These are phyloP conservation scores for Allomyces arbusculus DNA, from an alignment of 192 early-diverging fungal species.

Conservation along the genomic window DNA sequence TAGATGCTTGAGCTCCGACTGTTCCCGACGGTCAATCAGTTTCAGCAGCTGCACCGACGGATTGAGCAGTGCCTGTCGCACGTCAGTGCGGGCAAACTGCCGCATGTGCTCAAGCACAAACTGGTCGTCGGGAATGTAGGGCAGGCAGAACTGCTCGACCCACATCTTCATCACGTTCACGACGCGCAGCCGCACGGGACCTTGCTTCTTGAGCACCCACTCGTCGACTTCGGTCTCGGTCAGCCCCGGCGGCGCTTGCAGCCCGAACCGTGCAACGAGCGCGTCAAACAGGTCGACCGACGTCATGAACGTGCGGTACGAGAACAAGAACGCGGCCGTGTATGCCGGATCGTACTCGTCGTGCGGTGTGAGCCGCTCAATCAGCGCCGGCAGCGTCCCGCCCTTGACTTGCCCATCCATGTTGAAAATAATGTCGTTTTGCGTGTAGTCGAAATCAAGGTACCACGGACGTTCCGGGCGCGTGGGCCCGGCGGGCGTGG, in stretches of 20 bases:
- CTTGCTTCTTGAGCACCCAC: conserved; percentile 73
- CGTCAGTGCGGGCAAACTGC: conserved; percentile 51
- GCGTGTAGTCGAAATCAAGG: conserved; percentile 30
- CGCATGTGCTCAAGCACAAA: conserved; percentile 44
- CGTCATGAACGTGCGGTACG: conserved; percentile 80
- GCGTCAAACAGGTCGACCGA: conserved; percentile 54
- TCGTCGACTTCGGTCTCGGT: conserved; percentile 34
- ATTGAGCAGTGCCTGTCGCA: conserved; percentile 46
- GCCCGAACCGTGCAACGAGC: conserved; percentile 55
- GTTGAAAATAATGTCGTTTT: conserved; percentile 36
- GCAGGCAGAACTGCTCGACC: conserved; percentile 75
- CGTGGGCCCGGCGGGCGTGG: conserved; percentile 1
- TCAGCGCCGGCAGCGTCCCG: conserved; percentile 41
- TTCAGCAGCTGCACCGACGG: conserved; percentile 51
- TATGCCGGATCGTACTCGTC: conserved; percentile 13
- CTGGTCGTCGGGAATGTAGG: conserved; percentile 47
- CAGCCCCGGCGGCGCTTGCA: conserved; percentile 49
- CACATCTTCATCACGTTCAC: conserved; percentile 87
- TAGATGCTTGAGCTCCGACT: background rate
- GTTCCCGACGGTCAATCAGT: conserved; percentile 51
- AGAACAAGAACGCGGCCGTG: conserved; percentile 61
- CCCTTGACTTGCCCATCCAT: conserved; percentile 51
- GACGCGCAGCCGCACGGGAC: conserved; percentile 84
- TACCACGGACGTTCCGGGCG: conserved; percentile 14
- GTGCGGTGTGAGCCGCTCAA: conserved; percentile 52